A percentile compares a stretch with the other conserved stretches of the same genome.
phyloP scores from a whole-genome alignment of 176 grass and related monocot species.

The Eragrostis curvula region DNA sequence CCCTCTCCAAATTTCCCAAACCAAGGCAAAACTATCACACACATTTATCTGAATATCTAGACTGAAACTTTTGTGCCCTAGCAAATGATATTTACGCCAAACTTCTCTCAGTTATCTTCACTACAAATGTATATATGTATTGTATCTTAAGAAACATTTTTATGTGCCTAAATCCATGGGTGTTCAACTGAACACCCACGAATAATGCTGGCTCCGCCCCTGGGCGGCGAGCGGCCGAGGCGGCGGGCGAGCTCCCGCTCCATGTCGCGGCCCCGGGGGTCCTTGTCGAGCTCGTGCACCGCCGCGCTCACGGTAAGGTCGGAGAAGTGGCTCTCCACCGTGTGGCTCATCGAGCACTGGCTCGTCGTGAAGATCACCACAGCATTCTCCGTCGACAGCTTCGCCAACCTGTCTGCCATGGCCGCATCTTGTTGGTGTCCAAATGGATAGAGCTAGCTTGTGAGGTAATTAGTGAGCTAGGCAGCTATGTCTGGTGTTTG shows the following conservation, averaged over 20 bases:
- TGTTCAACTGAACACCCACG: too few relatives aligned
- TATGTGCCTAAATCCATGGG: too few relatives aligned
- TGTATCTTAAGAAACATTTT: too few relatives aligned
- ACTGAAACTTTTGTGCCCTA: too few relatives aligned
- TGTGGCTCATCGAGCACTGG: slow-evolving; percentile 65
- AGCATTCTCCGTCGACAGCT: slow-evolving; percentile 57
- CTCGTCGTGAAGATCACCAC: slow-evolving; percentile 63
- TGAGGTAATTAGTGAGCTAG: not conserved
- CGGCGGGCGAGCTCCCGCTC: slow-evolving; percentile 56
- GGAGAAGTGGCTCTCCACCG: slow-evolving; percentile 57
- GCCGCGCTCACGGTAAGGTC: slow-evolving; percentile 53
- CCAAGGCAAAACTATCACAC: too few relatives aligned
- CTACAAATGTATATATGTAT: too few relatives aligned
- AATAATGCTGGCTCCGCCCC: too few relatives aligned
- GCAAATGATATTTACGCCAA: too few relatives aligned
- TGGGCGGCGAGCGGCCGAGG: slow-evolving; percentile 45
- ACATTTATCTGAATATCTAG: too few relatives aligned
- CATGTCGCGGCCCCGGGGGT: slow-evolving; percentile 60
- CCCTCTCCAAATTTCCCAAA: too few relatives aligned
- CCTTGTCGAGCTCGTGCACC: slow-evolving; percentile 68
- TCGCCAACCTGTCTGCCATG: slow-evolving; percentile 56
- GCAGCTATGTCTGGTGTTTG: not conserved
- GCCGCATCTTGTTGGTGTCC: not conserved
- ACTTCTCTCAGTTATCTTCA: too few relatives aligned
- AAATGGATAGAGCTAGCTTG: not conserved